These are phyloP conservation scores for Monosporozyma unispora DNA, from an alignment of 805 yeast species.

Conservation along the genomic window DNA sequence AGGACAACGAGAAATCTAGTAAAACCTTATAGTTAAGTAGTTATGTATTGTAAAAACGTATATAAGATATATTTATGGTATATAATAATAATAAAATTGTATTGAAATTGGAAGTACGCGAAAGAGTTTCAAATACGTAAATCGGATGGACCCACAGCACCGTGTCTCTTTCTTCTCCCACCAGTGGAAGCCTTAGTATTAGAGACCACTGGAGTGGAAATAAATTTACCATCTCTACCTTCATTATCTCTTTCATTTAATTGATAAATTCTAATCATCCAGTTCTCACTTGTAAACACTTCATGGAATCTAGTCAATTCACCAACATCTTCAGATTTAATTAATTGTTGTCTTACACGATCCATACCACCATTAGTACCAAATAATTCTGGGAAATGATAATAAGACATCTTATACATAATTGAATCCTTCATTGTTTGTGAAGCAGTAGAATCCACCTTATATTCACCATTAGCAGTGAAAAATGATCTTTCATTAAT, in stretches of 20 bases:
- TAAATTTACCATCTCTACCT: slow-evolving; percentile 45
- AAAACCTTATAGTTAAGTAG: neutral
- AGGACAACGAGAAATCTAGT: too few species aligned
- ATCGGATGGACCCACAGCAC: neutral
- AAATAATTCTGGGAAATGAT: slow-evolving; percentile 69
- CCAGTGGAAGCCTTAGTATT: neutral
- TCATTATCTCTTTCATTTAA: slow-evolving; percentile 80
- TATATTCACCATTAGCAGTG: slow-evolving; percentile 79
- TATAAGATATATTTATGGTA: neutral
- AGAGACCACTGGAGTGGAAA: neutral
- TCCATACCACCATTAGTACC: slow-evolving; percentile 55
- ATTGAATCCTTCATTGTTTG: slow-evolving; percentile 79
- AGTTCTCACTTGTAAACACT: slow-evolving; percentile 90
- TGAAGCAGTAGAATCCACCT: slow-evolving; percentile 74
- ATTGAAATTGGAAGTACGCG: neutral
- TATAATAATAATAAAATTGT: neutral
- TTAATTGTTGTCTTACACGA: slow-evolving; percentile 79
- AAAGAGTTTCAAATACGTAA: neutral
- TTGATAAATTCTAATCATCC: slow-evolving; percentile 92
- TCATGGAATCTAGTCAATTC: slow-evolving; percentile 77
- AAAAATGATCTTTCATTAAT: slow-evolving; percentile 77
- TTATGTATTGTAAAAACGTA: neutral
- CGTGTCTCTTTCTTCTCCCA: neutral
- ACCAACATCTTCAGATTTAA: slow-evolving; percentile 42
- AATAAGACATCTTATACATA: slow-evolving; percentile 91